phyloP scores from a whole-genome alignment of 257 asterid genomes.

The Ophiorrhiza pumila region DNA sequence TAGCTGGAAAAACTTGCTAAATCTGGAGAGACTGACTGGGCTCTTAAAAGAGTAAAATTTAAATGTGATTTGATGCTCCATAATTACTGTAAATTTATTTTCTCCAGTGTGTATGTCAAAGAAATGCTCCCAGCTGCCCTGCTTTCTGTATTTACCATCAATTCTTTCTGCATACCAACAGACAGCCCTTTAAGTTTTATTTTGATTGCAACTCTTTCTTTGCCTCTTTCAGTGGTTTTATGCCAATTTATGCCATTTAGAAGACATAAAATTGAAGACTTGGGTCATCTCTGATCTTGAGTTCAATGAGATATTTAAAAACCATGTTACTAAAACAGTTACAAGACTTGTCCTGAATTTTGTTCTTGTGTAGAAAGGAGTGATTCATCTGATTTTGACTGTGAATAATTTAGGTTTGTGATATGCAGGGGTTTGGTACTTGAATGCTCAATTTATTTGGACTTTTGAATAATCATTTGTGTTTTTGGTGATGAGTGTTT shows the following conservation, averaged over 20 bases:
- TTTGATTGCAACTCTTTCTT: conserved; percentile 6
- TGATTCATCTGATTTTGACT: not conserved
- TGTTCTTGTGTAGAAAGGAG: not conserved
- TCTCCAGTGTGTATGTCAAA: too few relatives aligned
- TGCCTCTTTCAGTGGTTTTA: conserved; percentile 13
- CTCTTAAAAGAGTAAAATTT: too few relatives aligned
- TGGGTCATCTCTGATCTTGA: not conserved
- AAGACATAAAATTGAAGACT: not conserved
- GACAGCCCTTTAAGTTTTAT: conserved; percentile 28
- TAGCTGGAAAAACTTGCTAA: conserved; percentile 10
- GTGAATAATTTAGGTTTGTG: not conserved
- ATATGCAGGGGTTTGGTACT: too few relatives aligned
- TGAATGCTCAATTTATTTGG: too few relatives aligned
- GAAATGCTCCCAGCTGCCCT: conserved; percentile 14
- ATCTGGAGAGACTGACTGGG: conserved; percentile 16
- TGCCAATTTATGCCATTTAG: not conserved
- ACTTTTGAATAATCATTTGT: too few relatives aligned
- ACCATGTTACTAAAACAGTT: not conserved
- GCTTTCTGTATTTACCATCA: conserved; percentile 10
- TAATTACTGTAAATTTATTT: too few relatives aligned
- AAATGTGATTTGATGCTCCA: too few relatives aligned
- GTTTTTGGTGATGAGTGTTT: too few relatives aligned
- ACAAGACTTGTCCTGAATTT: not conserved
- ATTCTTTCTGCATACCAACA: conserved; percentile 39
- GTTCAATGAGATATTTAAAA: not conserved